Conservation (phyloP, 2,329 filamentous ascomycete genomes). For the Colletotrichum cereale region DNA sequence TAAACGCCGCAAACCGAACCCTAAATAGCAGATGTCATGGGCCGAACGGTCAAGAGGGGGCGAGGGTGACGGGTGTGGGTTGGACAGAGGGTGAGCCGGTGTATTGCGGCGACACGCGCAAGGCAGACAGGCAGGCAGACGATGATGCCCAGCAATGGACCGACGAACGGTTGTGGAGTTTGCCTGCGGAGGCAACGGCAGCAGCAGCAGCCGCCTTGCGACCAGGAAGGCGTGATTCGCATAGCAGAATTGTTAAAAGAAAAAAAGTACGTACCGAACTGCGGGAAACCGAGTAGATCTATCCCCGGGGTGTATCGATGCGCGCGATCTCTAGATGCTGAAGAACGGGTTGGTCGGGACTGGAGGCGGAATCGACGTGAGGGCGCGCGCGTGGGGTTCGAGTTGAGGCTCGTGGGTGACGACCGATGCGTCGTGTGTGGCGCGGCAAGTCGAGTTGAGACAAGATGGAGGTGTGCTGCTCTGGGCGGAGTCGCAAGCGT, state of each 20-base stretch:
- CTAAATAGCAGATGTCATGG: neutral
- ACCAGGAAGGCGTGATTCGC: slow-evolving; percentile 23
- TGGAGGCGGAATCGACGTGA: slow-evolving; percentile 17
- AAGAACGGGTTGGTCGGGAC: slow-evolving; percentile 3
- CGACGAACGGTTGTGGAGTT: slow-evolving; percentile 20
- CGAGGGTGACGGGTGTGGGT: neutral
- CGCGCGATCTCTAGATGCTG: slow-evolving; percentile 30
- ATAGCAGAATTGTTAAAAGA: slow-evolving; percentile 20
- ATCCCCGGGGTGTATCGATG: slow-evolving; percentile 37
- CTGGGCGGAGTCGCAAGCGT: slow-evolving; percentile 9
- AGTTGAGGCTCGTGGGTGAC: slow-evolving; percentile 11
- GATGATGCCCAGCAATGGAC: slow-evolving; percentile 8
- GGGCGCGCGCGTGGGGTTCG: slow-evolving; percentile 5
- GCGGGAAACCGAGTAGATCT: slow-evolving; percentile 17
- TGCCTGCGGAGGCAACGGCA: slow-evolving; percentile 19
- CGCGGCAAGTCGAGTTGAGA: neutral
- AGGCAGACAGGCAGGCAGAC: slow-evolving; percentile 21
- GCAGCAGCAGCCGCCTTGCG: slow-evolving; percentile 32
- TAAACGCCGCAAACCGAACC: slow-evolving; percentile 36
- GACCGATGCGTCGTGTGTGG: neutral
- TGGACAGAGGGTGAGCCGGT: slow-evolving; percentile 9
- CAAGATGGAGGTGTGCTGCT: slow-evolving; percentile 9
- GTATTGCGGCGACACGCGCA: slow-evolving; percentile 2
- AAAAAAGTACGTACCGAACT: slow-evolving; percentile 36
- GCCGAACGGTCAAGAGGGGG: neutral